A percentile compares a stretch with the other conserved stretches of the same genome.
Conservation (phyloP, 352 stramenopile genomes). For the Phytophthora quininea region DNA sequence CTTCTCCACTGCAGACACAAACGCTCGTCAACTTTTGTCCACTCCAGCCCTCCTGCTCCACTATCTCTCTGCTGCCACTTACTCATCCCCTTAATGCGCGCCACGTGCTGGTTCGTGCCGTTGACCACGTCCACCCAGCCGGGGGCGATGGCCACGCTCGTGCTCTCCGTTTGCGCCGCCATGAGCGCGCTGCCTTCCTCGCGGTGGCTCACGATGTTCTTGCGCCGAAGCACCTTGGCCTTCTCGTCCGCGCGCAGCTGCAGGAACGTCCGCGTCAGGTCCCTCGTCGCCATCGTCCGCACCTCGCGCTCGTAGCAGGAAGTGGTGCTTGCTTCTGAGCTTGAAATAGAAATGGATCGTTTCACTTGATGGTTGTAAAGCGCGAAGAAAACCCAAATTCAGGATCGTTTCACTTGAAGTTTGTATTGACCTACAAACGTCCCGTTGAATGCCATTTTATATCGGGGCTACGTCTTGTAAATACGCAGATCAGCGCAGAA, state of each 20-base stretch:
- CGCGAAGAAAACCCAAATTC: too few species aligned
- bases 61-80: slow-evolving; percentile 25
- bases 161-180: slow-evolving; percentile 47
- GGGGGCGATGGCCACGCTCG: slow-evolving; percentile 50
- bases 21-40: background rate
- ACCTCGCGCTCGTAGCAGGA: too few species aligned
- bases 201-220: slow-evolving; percentile 80
- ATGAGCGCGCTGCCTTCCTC: slow-evolving; percentile 78
- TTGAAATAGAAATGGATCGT: background rate
- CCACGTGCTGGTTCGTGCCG: slow-evolving; percentile 82
- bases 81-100: slow-evolving; percentile 84
- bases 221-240: slow-evolving; percentile 82
- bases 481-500: too few species aligned
- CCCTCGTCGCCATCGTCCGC: slow-evolving; percentile 70
- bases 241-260: slow-evolving; percentile 80
- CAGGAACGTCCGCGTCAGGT: slow-evolving; percentile 75
- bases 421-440: too few species aligned
- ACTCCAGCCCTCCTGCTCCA: background rate
- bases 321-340: background rate
- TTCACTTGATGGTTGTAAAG: background rate
- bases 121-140: slow-evolving; percentile 84
- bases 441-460: too few species aligned
- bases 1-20: slow-evolving; percentile 72
- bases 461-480: too few species aligned
- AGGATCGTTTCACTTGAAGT: too few species aligned